Base-by-base conservation (phyloP, 2,329 filamentous ascomycete species). In the Mollisia scopiformis region DNA sequence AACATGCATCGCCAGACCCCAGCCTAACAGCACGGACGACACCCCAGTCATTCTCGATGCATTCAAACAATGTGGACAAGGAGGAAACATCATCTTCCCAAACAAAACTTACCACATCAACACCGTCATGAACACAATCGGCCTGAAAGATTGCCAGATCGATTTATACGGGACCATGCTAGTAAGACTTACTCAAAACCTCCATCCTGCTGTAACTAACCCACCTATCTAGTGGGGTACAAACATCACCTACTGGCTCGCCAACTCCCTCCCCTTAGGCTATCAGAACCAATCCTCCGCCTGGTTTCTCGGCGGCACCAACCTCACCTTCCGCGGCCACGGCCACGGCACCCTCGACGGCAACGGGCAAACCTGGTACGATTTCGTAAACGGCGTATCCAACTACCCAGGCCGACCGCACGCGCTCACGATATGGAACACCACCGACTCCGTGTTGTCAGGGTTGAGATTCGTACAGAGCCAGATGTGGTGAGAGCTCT, bases 351-450 rank as follows among this genome's bases (percentile, higher is more conserved):
- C 81, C 1, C 73, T 87, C n/a, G 77, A 87, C 67, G 84, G 85
- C 11, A 87, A 87, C 66, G 85, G 84, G 1, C 81, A 87, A 66
- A 77, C 79, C 2, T 88, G 84, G 84, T 87, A 87, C 66, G 77
- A 83, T 62, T 82, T 78, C 70, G 76, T 78, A 52, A 69, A 74
- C 27, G 74, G 76, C 16, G 66, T 68, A 10, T 77, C 75, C 28
- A 84, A 85, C 61, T 75, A 80, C 59, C 74, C 79, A 2, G 72
- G 77, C 11, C 76, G 84, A 6, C 83, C 83, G 1, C 81, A 83
- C 54, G 75, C 77, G 11, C 79, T 86, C 66, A 84, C 80, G n/a
- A 78, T 86, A 68, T 79, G 74, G 21, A 73, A 75, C 2, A 75
- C 82, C 3, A 80, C 72, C 4, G 79, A 85, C 66, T 80, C 79